Conservation (phyloP, 2,329 filamentous ascomycete genomes). For the Aspergillus udagawae region DNA sequence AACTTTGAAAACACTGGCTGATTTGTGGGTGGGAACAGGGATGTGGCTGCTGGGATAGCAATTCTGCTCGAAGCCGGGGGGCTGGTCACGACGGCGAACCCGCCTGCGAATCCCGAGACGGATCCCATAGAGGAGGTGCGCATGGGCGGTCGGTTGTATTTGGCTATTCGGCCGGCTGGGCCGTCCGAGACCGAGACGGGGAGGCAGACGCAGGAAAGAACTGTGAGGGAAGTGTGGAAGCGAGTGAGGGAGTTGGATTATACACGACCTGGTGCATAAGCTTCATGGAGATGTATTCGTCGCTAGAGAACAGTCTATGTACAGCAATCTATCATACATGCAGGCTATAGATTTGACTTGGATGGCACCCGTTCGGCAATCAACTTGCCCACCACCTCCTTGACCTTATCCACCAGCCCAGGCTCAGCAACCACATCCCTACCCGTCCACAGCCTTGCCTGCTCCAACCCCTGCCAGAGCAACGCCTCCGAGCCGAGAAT, state of each 20-base stretch:
- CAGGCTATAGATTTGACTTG: constrained; percentile 23
- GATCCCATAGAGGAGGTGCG: constrained; percentile 57
- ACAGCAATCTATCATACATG: not conserved
- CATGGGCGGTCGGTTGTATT: constrained; percentile 65
- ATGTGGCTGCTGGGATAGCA: constrained; percentile 71
- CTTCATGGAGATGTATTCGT: not conserved
- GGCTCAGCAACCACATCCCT: constrained; percentile 56
- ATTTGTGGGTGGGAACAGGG: constrained; percentile 37
- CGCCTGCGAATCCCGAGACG: constrained; percentile 55
- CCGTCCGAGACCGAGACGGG: constrained; percentile 59
- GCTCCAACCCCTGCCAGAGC: constrained; percentile 73
- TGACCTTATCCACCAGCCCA: constrained; percentile 51
- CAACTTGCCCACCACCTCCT: constrained; percentile 47
- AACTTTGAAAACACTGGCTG: not conserved
- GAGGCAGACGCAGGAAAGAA: constrained; percentile 64
- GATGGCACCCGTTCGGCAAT: constrained; percentile 39
- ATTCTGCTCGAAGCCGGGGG: constrained; percentile 71
- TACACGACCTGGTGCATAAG: constrained; percentile 56
- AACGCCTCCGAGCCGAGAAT: constrained; percentile 72
- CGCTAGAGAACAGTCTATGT: not conserved
- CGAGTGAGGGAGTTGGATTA: constrained; percentile 66
- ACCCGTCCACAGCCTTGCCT: constrained; percentile 61
- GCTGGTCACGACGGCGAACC: constrained; percentile 69
- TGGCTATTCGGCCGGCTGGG: constrained; percentile 68
- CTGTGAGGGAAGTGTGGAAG: constrained; percentile 69